Conservation (phyloP, 768 basidiomycete species). For the Psilocybe cubensis region DNA sequence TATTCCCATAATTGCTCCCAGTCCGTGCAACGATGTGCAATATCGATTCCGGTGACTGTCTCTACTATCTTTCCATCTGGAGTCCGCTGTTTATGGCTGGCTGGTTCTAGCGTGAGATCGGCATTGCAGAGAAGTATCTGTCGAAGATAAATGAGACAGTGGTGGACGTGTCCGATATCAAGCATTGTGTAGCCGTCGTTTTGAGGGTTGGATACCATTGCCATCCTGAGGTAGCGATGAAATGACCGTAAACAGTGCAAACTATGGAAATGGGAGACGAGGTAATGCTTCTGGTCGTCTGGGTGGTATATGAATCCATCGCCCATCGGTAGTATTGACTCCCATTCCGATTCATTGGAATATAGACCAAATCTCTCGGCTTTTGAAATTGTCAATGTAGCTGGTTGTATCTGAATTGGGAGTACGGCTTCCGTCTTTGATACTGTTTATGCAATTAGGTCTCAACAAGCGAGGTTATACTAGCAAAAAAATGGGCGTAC, state of each 20-base stretch:
- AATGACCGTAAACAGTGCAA: slow-evolving; percentile 4
- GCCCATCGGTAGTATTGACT: not conserved
- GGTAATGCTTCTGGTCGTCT: slow-evolving; percentile 1
- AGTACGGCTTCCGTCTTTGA: no score
- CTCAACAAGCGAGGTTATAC: no score
- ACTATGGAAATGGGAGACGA: slow-evolving; percentile 1
- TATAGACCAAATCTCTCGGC: slow-evolving; percentile 3
- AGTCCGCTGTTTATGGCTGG: slow-evolving; percentile 23
- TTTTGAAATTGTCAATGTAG: no score
- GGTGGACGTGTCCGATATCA: slow-evolving; percentile 7
- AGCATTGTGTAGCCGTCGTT: not conserved
- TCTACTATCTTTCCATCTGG: no score
- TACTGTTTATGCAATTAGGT: not conserved
- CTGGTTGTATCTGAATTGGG: no score
- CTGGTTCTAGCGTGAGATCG: slow-evolving; percentile 25
- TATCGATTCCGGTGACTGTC: not conserved
- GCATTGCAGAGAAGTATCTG: slow-evolving; percentile 27
- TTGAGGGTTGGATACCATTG: slow-evolving; percentile 3
- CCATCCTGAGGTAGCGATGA: slow-evolving; percentile 3
- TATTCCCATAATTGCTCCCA: slow-evolving; percentile 29
- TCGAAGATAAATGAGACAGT: slow-evolving; percentile 28
- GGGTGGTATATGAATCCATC: slow-evolving; percentile 5
- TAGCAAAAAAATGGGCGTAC: no score
- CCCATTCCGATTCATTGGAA: slow-evolving; percentile 3
- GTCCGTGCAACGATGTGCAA: slow-evolving; percentile 27